Percentiles rank a stretch among this genome's conserved stretches.
Evolutionary conservation across 148 eudicot species (phyloP).

Genomic region (Pouteria glomerata): DNA sequence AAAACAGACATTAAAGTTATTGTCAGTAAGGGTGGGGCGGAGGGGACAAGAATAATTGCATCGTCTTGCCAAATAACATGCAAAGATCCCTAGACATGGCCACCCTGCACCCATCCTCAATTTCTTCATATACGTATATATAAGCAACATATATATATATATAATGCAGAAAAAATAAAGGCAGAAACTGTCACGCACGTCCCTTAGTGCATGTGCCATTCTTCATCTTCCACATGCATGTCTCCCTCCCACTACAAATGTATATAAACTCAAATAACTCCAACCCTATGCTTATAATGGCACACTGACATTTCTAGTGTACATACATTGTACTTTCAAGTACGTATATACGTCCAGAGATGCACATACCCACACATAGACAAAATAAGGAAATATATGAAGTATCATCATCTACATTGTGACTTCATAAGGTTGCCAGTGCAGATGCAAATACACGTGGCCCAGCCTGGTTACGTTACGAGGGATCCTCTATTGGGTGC

Average conservation of each 20-base stretch:
- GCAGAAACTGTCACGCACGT: constrained; percentile 30
- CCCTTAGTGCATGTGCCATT: constrained; percentile 55
- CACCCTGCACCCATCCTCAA: constrained; percentile 34
- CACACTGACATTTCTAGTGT: constrained; percentile 11
- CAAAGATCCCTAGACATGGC: constrained; percentile 75
- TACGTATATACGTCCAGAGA: constrained; percentile 17
- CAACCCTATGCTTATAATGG: too few species aligned
- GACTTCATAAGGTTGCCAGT: too few species aligned
- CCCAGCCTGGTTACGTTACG: too few species aligned
- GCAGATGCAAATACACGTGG: too few species aligned
- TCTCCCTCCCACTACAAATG: neutral
- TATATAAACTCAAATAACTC: neutral
- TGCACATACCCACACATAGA: constrained; percentile 6
- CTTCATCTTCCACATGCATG: constrained; percentile 55
- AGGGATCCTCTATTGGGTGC: too few species aligned
- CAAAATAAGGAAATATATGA: neutral
- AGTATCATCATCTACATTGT: too few species aligned
- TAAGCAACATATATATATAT: neutral
- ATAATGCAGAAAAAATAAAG: neutral
- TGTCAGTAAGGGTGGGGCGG: neutral
- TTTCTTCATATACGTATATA: constrained; percentile 15
- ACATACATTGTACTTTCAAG: constrained; percentile 45
- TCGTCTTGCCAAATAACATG: constrained; percentile 51
- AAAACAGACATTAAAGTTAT: neutral
- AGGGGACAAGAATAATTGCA: constrained; percentile 60